phyloP scores from a whole-genome alignment of 2,329 filamentous ascomycete species.

The Didymosphaeria variabile region DNA sequence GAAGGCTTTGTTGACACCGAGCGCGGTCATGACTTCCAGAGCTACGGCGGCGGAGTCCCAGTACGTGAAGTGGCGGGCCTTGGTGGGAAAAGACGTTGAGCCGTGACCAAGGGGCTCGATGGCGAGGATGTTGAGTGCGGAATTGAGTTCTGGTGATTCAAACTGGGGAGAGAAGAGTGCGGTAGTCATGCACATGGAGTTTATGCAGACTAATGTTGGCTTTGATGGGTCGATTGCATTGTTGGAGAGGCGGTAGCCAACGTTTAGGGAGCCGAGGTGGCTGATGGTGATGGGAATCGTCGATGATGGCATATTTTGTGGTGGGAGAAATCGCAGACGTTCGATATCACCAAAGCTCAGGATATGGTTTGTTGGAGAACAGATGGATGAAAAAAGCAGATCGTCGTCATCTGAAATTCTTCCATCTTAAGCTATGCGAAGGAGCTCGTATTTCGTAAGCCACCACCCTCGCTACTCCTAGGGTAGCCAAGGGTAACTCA shows the following conservation, averaged over 20 bases:
- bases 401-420: conserved; percentile 35
- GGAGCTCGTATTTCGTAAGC: too few relatives aligned
- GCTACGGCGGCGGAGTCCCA: conserved; percentile 63
- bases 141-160: conserved; percentile 45
- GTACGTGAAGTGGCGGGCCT: conserved; percentile 61
- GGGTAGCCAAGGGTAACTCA: too few relatives aligned
- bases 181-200: conserved; percentile 61
- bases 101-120: conserved; percentile 65
- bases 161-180: conserved; percentile 56
- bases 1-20: conserved; percentile 57
- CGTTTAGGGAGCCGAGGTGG: conserved; percentile 1
- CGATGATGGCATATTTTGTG: background rate
- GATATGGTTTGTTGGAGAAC: conserved; percentile 47
- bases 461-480: too few relatives aligned
- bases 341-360: conserved; percentile 28
- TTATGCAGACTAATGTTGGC: conserved; percentile 61
- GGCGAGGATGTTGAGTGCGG: conserved; percentile 60
- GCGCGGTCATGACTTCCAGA: conserved; percentile 50
- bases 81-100: conserved; percentile 51
- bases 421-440: too few relatives aligned
- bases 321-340: background rate
- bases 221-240: conserved; percentile 49
- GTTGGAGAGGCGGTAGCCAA: conserved; percentile 7
- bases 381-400: conserved; percentile 64
- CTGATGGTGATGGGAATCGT: background rate